Evolutionary conservation across 2,329 filamentous ascomycete genomes (phyloP).

Genomic region (Hymenoscyphus linearis): DNA sequence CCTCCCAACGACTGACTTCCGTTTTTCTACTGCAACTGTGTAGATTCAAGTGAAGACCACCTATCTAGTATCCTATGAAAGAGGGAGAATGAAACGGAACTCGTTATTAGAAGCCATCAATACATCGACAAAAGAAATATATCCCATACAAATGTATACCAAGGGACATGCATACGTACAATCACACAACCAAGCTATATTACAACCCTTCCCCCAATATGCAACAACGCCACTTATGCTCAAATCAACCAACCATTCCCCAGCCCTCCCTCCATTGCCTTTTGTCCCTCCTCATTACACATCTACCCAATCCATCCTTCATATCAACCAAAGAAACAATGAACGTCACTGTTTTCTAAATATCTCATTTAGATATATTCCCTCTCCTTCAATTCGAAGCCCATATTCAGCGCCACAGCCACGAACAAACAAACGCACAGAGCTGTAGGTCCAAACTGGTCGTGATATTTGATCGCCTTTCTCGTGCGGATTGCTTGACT

Average conservation of each 20-base stretch:
- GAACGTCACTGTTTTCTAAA: no score
- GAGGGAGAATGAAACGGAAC: no score
- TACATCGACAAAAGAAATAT: neutral
- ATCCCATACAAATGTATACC: neutral
- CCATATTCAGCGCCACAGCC: conserved; percentile 77
- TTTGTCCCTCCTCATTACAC: neutral
- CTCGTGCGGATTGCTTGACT: conserved; percentile 79
- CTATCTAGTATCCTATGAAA: no score
- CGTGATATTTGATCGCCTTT: conserved; percentile 85
- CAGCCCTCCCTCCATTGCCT: neutral
- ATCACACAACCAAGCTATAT: neutral
- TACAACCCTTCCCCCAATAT: neutral
- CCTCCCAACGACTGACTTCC: no score
- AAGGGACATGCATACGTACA: neutral
- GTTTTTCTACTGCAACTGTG: no score
- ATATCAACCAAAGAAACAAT: no score
- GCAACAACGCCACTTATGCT: neutral
- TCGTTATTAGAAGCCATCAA: no score
- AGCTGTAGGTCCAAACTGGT: conserved; percentile 75
- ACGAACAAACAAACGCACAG: conserved; percentile 69
- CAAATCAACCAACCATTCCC: neutral
- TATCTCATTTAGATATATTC: conserved; percentile 16
- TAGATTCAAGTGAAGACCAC: no score
- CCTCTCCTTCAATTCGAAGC: conserved; percentile 62
- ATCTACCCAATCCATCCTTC: neutral